Evolutionary conservation across 768 basidiomycete genomes (phyloP).

Genomic region (Kondoa malvinella): DNA sequence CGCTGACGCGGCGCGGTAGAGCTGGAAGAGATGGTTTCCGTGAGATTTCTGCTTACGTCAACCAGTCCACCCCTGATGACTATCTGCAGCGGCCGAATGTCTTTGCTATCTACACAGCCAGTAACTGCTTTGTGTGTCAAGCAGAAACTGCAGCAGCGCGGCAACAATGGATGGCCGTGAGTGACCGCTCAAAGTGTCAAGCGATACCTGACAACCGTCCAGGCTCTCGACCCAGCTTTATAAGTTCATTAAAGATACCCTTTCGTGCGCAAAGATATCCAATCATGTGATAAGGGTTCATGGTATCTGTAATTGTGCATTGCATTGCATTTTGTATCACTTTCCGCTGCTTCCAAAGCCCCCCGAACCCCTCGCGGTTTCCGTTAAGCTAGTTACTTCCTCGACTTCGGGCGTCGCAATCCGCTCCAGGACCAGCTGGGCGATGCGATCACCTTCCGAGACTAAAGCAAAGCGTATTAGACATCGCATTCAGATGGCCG

Average conservation of each 20-base stretch:
- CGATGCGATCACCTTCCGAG: conserved; percentile 81
- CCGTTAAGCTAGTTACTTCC: conserved; percentile 84
- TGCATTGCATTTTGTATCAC: not conserved
- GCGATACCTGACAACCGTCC: no score
- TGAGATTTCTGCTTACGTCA: conserved; percentile 2
- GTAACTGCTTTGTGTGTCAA: conserved; percentile 2
- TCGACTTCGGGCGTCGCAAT: conserved; percentile 70
- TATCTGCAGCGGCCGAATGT: not conserved
- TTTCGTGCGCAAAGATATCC: no score
- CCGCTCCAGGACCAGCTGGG: conserved; percentile 80
- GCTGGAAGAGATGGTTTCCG: conserved; percentile 42
- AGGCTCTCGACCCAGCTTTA: no score
- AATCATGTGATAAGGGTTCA: no score
- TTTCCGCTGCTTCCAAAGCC: conserved; percentile 87
- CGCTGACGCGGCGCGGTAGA: no score
- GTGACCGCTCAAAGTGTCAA: not conserved
- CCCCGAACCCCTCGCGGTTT: conserved; percentile 61
- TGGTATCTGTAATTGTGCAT: not conserved
- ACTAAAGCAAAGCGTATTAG: conserved; percentile 40
- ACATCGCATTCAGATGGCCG: not conserved
- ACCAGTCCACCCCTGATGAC: not conserved
- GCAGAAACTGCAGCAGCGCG: not conserved
- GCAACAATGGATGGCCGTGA: not conserved
- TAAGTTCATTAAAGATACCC: no score
- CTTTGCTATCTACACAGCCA: conserved; percentile 2